A percentile compares a stretch with the other conserved stretches of the same genome.
These are phyloP conservation scores for Aspergillus fumigatus DNA, from an alignment of 2,329 filamentous ascomycete genomes.

Conservation along the genomic window DNA sequence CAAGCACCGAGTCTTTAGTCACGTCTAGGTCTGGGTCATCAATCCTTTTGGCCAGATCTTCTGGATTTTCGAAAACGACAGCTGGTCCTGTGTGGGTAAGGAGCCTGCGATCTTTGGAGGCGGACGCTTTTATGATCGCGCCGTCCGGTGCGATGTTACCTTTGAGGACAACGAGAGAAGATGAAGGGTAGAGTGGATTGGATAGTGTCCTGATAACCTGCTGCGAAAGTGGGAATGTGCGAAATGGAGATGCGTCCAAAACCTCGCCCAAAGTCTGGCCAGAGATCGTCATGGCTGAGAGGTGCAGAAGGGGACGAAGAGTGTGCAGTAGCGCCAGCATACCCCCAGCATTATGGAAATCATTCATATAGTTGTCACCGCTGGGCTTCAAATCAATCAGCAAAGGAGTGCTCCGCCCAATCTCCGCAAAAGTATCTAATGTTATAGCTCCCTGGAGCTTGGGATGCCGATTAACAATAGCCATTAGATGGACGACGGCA, in stretches of 20 bases:
- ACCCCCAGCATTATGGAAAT: slow-evolving; percentile 51
- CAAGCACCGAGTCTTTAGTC: slow-evolving; percentile 42
- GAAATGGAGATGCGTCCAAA: slow-evolving; percentile 41
- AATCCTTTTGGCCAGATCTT: slow-evolving; percentile 44
- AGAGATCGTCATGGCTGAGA: slow-evolving; percentile 44
- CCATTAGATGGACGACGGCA: slow-evolving; percentile 51
- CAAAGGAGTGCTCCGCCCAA: slow-evolving; percentile 45
- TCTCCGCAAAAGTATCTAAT: slow-evolving; percentile 45
- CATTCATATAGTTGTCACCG: slow-evolving; percentile 52
- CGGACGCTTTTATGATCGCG: slow-evolving; percentile 49
- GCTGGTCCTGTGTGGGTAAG: slow-evolving; percentile 44
- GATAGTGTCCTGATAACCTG: slow-evolving; percentile 43
- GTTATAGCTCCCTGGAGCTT: slow-evolving; percentile 42
- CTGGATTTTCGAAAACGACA: slow-evolving; percentile 47
- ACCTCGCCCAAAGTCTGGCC: slow-evolving; percentile 46
- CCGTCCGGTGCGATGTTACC: slow-evolving; percentile 49
- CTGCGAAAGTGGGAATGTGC: slow-evolving; percentile 37
- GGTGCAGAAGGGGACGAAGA: slow-evolving; percentile 43
- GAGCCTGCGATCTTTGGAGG: slow-evolving; percentile 45
- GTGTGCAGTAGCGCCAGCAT: slow-evolving; percentile 47
- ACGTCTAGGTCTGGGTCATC: slow-evolving; percentile 44
- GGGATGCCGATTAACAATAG: slow-evolving; percentile 52
- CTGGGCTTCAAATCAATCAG: slow-evolving; percentile 51
- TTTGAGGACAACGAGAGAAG: slow-evolving; percentile 43
- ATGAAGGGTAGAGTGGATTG: slow-evolving; percentile 43